phyloP scores from a whole-genome alignment of 768 basidiomycete species.

The Chalciporus piperatus region DNA sequence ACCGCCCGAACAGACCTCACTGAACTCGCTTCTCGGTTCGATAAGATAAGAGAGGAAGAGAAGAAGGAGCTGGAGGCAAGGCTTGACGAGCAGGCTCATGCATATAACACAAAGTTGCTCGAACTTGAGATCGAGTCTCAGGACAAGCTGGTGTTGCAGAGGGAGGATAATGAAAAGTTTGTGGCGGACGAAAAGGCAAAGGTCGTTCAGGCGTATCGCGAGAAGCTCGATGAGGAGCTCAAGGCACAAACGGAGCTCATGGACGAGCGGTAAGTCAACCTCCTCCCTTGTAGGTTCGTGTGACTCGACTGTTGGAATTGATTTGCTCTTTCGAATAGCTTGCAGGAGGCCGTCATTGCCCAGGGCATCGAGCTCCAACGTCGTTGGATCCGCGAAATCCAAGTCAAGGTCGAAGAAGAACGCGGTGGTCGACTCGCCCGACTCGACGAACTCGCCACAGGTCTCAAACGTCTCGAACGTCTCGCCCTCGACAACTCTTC shows the following conservation, averaged over 20 bases:
- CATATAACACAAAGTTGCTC: constrained; percentile 78
- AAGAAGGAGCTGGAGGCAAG: constrained; percentile 57
- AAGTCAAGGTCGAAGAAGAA: constrained; percentile 93
- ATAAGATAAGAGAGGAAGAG: constrained; percentile 79
- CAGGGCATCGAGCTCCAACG: constrained; percentile 98
- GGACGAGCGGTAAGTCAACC: constrained; percentile 77
- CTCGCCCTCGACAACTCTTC: constrained; percentile 87
- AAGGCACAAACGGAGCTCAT: constrained; percentile 88
- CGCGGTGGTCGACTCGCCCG: constrained; percentile 93
- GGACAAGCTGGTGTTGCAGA: constrained; percentile 81
- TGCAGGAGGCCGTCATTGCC: constrained; percentile 92
- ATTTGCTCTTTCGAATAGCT: constrained; percentile 40
- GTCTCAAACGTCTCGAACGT: constrained; percentile 87
- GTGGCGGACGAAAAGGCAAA: constrained; percentile 75
- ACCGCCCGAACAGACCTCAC: constrained; percentile 80
- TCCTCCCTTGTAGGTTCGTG: background rate
- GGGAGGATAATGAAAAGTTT: constrained; percentile 79
- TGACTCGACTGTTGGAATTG: background rate
- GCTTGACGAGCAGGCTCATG: constrained; percentile 80
- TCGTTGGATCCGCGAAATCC: constrained; percentile 95
- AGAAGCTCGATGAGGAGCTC: constrained; percentile 83
- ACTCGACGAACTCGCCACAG: constrained; percentile 87
- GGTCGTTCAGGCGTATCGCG: constrained; percentile 76
- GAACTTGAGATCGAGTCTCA: constrained; percentile 84
- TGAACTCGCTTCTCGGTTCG: constrained; percentile 71